Evolutionary conservation across 257 asterid species (phyloP).

Genomic region (Solanum etuberosum): DNA sequence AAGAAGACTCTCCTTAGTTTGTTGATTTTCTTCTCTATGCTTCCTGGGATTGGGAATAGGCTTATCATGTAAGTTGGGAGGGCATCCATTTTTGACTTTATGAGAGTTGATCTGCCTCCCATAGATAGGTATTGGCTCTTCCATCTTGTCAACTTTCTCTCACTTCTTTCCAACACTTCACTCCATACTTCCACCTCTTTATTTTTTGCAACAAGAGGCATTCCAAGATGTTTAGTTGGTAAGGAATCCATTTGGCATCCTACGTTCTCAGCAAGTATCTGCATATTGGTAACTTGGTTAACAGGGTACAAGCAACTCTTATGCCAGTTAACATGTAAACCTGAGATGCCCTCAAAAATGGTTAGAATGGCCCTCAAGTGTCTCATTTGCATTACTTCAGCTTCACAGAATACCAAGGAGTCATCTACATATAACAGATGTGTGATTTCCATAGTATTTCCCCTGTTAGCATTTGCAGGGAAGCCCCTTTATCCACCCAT

Average conservation of each 20-base stretch:
- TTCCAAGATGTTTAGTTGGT: not conserved
- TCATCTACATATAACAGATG: not conserved
- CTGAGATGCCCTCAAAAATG: not conserved
- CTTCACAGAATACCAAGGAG: not conserved
- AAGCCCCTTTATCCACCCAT: not conserved
- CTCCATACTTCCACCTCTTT: not conserved
- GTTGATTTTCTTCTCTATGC: not conserved
- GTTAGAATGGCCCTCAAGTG: not conserved
- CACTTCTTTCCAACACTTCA: not conserved
- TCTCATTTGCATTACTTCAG: not conserved
- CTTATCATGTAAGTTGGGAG: not conserved
- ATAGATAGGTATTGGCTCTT: not conserved
- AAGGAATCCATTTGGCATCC: not conserved
- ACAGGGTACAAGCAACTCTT: not conserved
- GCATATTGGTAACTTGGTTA: not conserved
- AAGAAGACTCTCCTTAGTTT: not conserved
- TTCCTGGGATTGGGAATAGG: not conserved
- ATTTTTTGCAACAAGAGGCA: not conserved
- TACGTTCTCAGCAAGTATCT: not conserved
- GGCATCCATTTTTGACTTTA: not conserved
- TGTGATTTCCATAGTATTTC: not conserved
- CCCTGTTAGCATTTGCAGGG: not conserved
- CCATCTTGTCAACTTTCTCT: not conserved
- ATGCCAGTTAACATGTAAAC: not conserved
- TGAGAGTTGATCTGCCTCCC: not conserved